Base-by-base conservation (phyloP, 75 land plant species). In the Pinus tabuliformis region DNA sequence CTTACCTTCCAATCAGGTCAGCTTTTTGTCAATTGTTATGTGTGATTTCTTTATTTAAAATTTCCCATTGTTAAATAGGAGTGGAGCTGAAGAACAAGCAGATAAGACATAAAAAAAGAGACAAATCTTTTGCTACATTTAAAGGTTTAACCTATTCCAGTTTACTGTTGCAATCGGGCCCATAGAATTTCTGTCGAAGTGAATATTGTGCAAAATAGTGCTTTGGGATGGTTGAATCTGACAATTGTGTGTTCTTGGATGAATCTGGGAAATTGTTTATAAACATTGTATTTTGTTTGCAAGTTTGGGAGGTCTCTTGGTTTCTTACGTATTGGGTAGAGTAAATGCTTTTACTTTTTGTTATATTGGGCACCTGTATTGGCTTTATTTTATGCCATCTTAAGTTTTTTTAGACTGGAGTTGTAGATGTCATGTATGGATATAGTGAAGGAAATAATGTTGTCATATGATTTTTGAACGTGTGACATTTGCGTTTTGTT, bases 1-100 rank as follows among this genome's bases (percentile, higher is more conserved):
- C 91, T 28, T 93, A 91, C 75, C 96, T 97, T 78, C 99, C 98
- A 65, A 95, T 95, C 85, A 95, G 98, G 98, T 95, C 58, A 30
- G 81, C 59, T 14, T 49, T 49, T 9, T 49, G 54, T 49, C 54
- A 49, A 49, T 9, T 9, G 0, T 9, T 49, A 49, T 49, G 54
- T 49, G 13, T 4, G 15, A 1, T 12, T 24, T 76, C 8, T 36
- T 57, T 33, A 78, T 57, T 58, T 56, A 45, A 12, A 73, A 4
- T 26, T 56, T 73, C 18, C 52, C 13, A 3, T 73, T 71, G 15
- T 24, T 33, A 54, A 78, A 57, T 16, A 18, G 28, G 77, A 18
- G 15, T 21, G 11, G 22, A 56, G 8, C 30, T 22, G 26, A 36
- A 24, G 24, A 4, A 26, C 9, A 28, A 30, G 37, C 68, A 74